Evolutionary conservation across 2,329 filamentous ascomycete genomes (phyloP).

Genomic region (Trichothecium roseum): DNA sequence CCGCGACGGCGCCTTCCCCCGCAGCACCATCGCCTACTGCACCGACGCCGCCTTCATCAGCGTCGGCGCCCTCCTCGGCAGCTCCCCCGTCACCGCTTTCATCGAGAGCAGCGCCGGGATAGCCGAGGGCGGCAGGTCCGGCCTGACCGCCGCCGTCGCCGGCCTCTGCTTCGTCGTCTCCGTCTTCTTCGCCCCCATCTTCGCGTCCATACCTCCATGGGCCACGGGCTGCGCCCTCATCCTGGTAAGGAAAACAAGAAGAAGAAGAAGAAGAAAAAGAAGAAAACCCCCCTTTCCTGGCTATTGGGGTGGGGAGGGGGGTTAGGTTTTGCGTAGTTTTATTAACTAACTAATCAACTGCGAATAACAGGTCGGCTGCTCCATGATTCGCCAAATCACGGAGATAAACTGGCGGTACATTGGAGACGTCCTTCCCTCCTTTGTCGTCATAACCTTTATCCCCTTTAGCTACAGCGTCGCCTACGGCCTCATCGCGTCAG

Average conservation of each 20-base stretch:
- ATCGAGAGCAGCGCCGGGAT: constrained; percentile 70
- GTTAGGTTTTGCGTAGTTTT: background rate
- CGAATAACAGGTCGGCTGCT: constrained; percentile 53
- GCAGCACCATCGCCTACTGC: constrained; percentile 70
- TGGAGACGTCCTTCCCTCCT: constrained; percentile 65
- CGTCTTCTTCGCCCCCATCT: constrained; percentile 67
- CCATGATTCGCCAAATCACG: constrained; percentile 68
- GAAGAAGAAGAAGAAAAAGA: too few relatives aligned
- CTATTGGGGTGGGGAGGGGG: too few relatives aligned
- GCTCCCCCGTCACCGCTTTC: constrained; percentile 63
- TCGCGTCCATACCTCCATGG: constrained; percentile 69
- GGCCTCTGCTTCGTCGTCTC: constrained; percentile 62
- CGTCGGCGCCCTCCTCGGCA: constrained; percentile 58
- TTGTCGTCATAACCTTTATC: constrained; percentile 65
- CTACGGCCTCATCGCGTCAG: constrained; percentile 63
- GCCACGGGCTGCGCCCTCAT: constrained; percentile 66
- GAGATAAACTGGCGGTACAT: constrained; percentile 70
- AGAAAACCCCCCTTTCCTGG: too few relatives aligned
- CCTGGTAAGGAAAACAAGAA: constrained; percentile 31
- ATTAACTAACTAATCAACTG: constrained; percentile 3
- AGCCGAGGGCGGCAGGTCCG: constrained; percentile 63
- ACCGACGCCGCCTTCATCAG: constrained; percentile 63
- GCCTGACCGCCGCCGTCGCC: constrained; percentile 58
- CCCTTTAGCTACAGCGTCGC: constrained; percentile 72
- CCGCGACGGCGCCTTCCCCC: constrained; percentile 70